phyloP scores from a whole-genome alignment of 495 filamentous ascomycete species.

The Aspergillus sparsus region DNA sequence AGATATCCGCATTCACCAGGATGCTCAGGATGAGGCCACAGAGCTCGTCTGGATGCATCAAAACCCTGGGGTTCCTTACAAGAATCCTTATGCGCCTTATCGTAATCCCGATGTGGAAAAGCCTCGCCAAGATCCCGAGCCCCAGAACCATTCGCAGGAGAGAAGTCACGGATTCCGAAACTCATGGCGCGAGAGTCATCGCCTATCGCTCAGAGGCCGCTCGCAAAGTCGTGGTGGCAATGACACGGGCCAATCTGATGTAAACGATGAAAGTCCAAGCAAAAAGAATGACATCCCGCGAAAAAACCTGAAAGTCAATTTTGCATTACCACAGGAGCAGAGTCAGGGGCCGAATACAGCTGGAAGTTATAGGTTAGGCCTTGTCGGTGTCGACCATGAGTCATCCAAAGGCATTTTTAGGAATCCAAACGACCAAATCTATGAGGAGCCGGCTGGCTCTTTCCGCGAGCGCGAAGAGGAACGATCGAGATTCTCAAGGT shows the following conservation, averaged over 20 bases:
- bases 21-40: conserved; percentile 82
- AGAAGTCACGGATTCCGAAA: conserved; percentile 51
- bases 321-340: conserved; percentile 39
- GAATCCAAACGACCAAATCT: conserved; percentile 78
- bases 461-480: conserved; percentile 32
- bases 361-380: conserved; percentile 27
- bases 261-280: conserved; percentile 11
- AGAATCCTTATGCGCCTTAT: conserved; percentile 62
- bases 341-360: conserved; percentile 10
- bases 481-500: conserved; percentile 37
- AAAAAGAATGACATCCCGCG: conserved; percentile 28
- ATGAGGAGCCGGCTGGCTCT: conserved; percentile 71
- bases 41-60: conserved; percentile 85
- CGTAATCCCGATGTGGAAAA: conserved; percentile 43
- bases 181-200: conserved; percentile 32
- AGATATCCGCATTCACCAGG: conserved; percentile 67
- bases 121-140: conserved; percentile 50
- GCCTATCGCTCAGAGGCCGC: conserved; percentile 53
- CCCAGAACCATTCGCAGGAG: conserved; percentile 61
- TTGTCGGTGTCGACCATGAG: conserved; percentile 42
- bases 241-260: not conserved
- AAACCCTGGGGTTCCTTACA: conserved; percentile 58
- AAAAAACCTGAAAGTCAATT: conserved; percentile 47
- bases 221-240: conserved; percentile 26
- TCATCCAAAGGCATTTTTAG: conserved; percentile 48